A percentile compares a stretch with the other conserved stretches of the same genome.
Conservation (phyloP, 2,329 filamentous ascomycete genomes). For the Myriosclerotinia scirpicola region DNA sequence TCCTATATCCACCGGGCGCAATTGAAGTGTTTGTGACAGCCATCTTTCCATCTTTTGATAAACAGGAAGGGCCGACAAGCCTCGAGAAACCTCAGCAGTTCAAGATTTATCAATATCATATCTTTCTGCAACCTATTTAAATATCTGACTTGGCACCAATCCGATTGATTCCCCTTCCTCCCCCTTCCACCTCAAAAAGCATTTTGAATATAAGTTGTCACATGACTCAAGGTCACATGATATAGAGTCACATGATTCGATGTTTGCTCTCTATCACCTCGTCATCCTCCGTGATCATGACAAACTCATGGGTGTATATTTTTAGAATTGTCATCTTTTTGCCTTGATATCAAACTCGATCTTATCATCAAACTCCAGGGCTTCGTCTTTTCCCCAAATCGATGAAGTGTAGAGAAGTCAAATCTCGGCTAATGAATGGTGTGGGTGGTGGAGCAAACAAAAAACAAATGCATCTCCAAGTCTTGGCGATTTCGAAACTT, state of each 20-base stretch:
- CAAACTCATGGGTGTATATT: neutral
- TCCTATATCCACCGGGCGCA: neutral
- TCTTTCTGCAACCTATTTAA: too few species aligned
- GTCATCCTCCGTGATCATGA: constrained; percentile 7
- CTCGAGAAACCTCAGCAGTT: too few species aligned
- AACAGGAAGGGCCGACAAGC: too few species aligned
- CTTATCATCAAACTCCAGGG: constrained; percentile 4
- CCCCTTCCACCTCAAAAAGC: too few species aligned
- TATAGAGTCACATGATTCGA: neutral
- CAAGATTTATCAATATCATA: too few species aligned
- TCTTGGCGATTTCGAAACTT: constrained; percentile 2
- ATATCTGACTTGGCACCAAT: too few species aligned
- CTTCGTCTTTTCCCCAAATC: neutral
- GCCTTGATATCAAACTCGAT: neutral
- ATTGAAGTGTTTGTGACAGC: neutral
- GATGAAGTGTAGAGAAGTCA: neutral
- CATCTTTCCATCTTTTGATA: too few species aligned
- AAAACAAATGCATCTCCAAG: too few species aligned
- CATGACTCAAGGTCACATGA: too few species aligned
- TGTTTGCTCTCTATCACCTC: neutral
- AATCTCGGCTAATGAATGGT: neutral
- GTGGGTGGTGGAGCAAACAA: too few species aligned
- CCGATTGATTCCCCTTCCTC: too few species aligned
- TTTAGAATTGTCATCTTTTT: constrained; percentile 4
- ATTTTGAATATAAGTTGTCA: too few species aligned